A percentile compares a stretch with the other conserved stretches of the same genome.
phyloP scores from a whole-genome alignment of 768 basidiomycete genomes.

The Rubroboletus pulcherrimus region DNA sequence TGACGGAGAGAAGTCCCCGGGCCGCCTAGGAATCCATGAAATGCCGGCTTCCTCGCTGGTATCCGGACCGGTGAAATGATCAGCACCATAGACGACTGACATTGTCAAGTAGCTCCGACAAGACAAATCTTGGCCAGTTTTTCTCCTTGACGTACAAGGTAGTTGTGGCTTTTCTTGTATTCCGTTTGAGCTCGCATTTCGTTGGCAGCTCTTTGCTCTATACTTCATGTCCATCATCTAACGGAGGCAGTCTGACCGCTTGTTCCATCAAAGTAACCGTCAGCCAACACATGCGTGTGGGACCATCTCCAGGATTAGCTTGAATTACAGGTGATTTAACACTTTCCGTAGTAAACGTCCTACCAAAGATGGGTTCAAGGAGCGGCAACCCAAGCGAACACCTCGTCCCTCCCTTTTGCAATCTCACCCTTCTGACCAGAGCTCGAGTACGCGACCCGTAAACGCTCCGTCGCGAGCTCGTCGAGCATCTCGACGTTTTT shows the following conservation, averaged over 20 bases:
- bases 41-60: not conserved
- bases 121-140: not conserved
- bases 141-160: not conserved
- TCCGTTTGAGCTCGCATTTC: not conserved
- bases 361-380: conserved; percentile 8
- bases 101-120: not conserved
- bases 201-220: not conserved
- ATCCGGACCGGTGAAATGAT: not conserved
- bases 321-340: not conserved
- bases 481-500: conserved; percentile 58
- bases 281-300: not conserved
- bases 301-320: not conserved
- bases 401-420: conserved; percentile 41
- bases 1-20: not conserved
- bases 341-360: not conserved
- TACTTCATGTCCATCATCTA: not conserved
- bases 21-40: not conserved
- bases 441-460: conserved; percentile 60
- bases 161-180: not conserved
- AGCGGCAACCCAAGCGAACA: conserved; percentile 42
- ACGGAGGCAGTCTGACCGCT: not conserved
- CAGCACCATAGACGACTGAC: not conserved
- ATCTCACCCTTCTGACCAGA: conserved; percentile 34
- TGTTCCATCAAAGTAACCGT: not conserved
- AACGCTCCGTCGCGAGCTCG: conserved; percentile 67